Percentiles rank a stretch among this genome's conserved stretches.
Conservation (phyloP, 352 stramenopile genomes). For the Phytophthora uliginosa region DNA sequence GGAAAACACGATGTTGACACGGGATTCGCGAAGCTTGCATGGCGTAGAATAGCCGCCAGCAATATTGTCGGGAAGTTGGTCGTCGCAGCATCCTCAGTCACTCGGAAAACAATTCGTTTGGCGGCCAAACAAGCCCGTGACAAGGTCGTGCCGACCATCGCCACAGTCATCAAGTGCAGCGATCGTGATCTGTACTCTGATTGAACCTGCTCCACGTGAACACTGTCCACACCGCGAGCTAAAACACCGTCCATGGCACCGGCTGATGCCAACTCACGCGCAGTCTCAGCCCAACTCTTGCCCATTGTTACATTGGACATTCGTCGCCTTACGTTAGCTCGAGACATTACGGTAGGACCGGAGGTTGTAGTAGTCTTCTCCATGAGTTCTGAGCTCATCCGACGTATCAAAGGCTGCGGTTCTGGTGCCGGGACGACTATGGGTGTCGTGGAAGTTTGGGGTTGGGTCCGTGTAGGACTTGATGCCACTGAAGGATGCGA, state of each 20-base stretch:
- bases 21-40: constrained; percentile 44
- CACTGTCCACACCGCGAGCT: background rate
- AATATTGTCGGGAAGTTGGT: constrained; percentile 50
- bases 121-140: constrained; percentile 35
- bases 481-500: background rate
- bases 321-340: background rate
- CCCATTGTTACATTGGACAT: constrained; percentile 3
- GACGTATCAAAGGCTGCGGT: background rate
- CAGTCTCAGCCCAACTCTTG: constrained; percentile 12
- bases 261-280: constrained; percentile 1
- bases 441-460: background rate
- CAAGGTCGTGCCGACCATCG: constrained; percentile 33
- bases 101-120: constrained; percentile 55
- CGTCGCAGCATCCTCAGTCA: constrained; percentile 42
- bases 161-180: constrained; percentile 5
- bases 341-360: background rate
- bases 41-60: constrained; percentile 51
- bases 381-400: constrained; percentile 11
- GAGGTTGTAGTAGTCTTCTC: background rate
- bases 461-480: background rate
- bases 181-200: constrained; percentile 11
- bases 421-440: too few species aligned
- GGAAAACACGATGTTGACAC: constrained; percentile 12
- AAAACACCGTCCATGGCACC: background rate
- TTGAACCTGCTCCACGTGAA: constrained; percentile 4